A percentile compares a stretch with the other conserved stretches of the same genome.
These are phyloP conservation scores for Candida sakaeoensis DNA, from an alignment of 805 yeast genomes.

Conservation along the genomic window DNA sequence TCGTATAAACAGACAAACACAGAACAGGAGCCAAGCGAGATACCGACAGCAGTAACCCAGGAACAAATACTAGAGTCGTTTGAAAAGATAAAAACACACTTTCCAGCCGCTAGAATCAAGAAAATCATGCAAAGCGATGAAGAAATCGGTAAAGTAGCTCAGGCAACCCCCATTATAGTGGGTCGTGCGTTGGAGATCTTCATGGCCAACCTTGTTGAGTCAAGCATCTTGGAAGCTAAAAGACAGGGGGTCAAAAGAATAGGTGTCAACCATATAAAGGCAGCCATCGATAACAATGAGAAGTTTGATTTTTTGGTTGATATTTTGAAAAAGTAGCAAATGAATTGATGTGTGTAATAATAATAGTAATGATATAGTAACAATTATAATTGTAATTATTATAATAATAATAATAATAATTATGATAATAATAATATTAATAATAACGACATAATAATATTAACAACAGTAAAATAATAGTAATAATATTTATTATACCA, in stretches of 20 bases:
- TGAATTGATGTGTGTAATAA: constrained; percentile 16
- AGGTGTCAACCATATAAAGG: constrained; percentile 74
- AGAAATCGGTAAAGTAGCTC: constrained; percentile 97
- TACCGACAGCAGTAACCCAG: constrained; percentile 20
- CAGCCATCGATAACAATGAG: constrained; percentile 81
- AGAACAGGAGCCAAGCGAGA: background rate
- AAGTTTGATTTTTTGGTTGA: constrained; percentile 92
- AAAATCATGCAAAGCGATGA: constrained; percentile 97
- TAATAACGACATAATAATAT: too few relatives aligned
- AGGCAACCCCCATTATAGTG: constrained; percentile 97
- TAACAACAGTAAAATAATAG: too few relatives aligned
- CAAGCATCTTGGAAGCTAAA: constrained; percentile 74
- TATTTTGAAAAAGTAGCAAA: constrained; percentile 58
- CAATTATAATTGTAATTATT: too few relatives aligned
- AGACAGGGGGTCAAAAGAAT: constrained; percentile 74
- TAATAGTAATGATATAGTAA: too few relatives aligned
- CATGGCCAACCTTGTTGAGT: constrained; percentile 84
- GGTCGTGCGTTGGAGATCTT: constrained; percentile 93
- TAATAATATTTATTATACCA: too few relatives aligned
- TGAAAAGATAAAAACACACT: constrained; percentile 68
- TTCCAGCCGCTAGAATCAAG: constrained; percentile 91
- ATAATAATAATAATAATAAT: too few relatives aligned
- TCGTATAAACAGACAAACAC: background rate
- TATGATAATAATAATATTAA: too few relatives aligned
- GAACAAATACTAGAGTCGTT: constrained; percentile 32